Conservation (phyloP, 805 yeast genomes). For the Wickerhamiella siamensis region DNA sequence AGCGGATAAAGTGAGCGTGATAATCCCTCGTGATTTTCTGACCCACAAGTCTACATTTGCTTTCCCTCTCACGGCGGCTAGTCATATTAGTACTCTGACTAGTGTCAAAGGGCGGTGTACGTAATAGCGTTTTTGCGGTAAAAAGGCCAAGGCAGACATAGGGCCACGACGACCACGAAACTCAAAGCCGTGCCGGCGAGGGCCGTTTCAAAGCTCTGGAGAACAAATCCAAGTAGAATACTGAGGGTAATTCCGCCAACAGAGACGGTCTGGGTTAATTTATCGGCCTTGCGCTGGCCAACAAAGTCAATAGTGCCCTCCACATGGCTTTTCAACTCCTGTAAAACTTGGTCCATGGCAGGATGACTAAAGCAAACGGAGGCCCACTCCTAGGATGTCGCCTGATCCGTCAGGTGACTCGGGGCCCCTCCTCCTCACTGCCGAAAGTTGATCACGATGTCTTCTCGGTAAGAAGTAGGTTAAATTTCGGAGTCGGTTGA, state of each 20-base stretch:
- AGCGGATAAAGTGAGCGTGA: too few relatives aligned
- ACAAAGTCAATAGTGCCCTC: slow-evolving; percentile 19
- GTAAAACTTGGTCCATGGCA: background rate
- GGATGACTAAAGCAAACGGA: background rate
- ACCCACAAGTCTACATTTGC: too few relatives aligned
- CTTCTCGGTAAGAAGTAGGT: background rate
- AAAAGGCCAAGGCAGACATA: slow-evolving; percentile 14
- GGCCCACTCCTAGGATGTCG: background rate
- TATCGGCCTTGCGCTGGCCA: slow-evolving; percentile 15
- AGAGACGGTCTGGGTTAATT: slow-evolving; percentile 1
- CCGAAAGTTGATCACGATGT: background rate
- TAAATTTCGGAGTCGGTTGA: background rate
- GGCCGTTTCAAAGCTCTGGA: slow-evolving; percentile 8
- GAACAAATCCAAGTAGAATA: slow-evolving; percentile 10
- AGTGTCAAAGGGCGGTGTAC: slow-evolving; percentile 11
- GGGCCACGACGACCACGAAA: slow-evolving; percentile 8
- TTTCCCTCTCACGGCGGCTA: too few relatives aligned
- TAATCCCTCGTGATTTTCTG: too few relatives aligned
- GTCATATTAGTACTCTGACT: too few relatives aligned
- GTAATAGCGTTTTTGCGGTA: slow-evolving; percentile 14
- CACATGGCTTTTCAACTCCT: slow-evolving; percentile 5
- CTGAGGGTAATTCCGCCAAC: slow-evolving; percentile 12
- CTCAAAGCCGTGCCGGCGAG: slow-evolving; percentile 9
- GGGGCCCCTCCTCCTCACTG: background rate
- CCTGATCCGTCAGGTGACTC: background rate